Conservation (phyloP, 202 grass and related monocot species). For the Carex sylvatica region DNA sequence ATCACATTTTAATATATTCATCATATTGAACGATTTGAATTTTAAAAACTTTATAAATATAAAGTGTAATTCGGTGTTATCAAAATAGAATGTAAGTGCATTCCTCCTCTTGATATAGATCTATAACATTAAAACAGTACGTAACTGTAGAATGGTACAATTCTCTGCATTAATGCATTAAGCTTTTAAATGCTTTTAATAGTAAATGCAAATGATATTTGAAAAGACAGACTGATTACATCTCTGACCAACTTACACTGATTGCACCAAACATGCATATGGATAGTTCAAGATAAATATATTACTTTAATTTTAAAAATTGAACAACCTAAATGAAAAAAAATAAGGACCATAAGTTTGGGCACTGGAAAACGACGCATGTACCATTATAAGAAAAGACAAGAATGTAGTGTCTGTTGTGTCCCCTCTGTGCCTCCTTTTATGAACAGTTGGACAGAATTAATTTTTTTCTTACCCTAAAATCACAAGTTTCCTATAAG, state of each 20-base stretch:
- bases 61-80: no score
- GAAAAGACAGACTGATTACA: conserved; percentile 18
- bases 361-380: conserved; percentile 25
- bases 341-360: conserved; percentile 22
- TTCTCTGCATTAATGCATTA: background rate
- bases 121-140: no score
- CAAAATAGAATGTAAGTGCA: no score
- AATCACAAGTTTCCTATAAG: background rate
- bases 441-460: background rate
- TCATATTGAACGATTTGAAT: no score
- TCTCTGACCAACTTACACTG: background rate
- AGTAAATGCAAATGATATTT: conserved; percentile 12
- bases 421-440: background rate
- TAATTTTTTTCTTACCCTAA: background rate
- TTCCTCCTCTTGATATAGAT: no score
- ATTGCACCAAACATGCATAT: conserved; percentile 25
- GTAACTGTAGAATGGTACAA: background rate
- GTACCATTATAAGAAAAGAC: conserved; percentile 34
- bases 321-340: background rate
- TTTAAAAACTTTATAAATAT: no score
- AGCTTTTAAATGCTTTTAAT: background rate
- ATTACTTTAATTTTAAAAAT: conserved; percentile 15
- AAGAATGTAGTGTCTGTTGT: conserved; percentile 11
- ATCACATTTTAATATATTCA: no score
- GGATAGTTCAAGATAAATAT: background rate